Conservation (phyloP, 176 grass and related monocot genomes). For the maize (Zea mays) region Zm-B73-REFERENCE-NAM-5.0 NC_050100.1:171556501-171557000, state of each 20-base stretch:
- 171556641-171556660: slow-evolving; percentile 91
- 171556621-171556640: slow-evolving; percentile 29
- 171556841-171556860: not conserved
- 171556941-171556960: no score
- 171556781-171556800: not conserved
- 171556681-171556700: slow-evolving; percentile 55
- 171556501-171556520: not conserved
- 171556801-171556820: not conserved
- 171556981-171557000: no score
- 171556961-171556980: no score
- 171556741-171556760: not conserved
- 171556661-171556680: slow-evolving; percentile 89
- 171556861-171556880: no score
- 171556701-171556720: not conserved
- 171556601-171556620: slow-evolving; percentile 20
- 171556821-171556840: not conserved
- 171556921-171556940: no score
- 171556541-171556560: not conserved
- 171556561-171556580: not conserved
- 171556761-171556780: not conserved
- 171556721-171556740: slow-evolving; percentile 10
- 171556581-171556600: slow-evolving; percentile 19
- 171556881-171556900: no score
- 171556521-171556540: not conserved
- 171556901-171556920: no score